Base-by-base conservation (phyloP, 2,329 filamentous ascomycete genomes). In the Nemania abortiva region DNA sequence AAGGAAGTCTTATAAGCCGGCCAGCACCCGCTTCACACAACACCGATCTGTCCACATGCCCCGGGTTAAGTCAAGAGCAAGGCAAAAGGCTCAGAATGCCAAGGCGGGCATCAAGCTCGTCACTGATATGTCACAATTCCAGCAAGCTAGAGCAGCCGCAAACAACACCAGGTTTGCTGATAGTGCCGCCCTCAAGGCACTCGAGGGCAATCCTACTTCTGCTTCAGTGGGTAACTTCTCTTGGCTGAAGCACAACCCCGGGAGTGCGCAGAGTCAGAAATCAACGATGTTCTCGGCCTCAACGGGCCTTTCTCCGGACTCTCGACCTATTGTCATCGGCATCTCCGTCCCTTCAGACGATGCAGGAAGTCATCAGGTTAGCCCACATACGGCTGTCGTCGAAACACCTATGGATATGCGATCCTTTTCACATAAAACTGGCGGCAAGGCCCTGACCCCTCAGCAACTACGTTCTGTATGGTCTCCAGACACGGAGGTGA, bases 281-380 rank as follows among this genome's bases (percentile, higher is more conserved):
- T 68, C 79, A 53, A 74, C 72, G 9, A 77, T 77, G 29, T 76
- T 74, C 45, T 27, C 64, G 34, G 66, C 66, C 1, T 73, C 74
- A 13, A 76, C 27, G 76, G 88, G 89, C 69, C 83, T 92, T 3
- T 92, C 91, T 15, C 91, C 91, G 0, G 87, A 86, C 66, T 89
- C 91, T 74, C 85, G 89, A n/a, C 90, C 90, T 1, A 94, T 94
- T 68, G 86, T 91, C 50, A 94, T 93, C 72, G 91, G 91, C 13
- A 89, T 94, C 59, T 86, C 88, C 15, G 82, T 93, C 54, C 87
- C 91, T 2, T 86, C 88, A 15, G 85, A 87, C 54, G 81, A 82
- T 39, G 71, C 82, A 31, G 79, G 75, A 73, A 81, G 78, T 49
- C 86, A 80, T 74, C 83, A 82, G 74, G 81, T 86, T 76, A 87